Conservation (phyloP, 176 grass and related monocot genomes). For the Musa beccarii region DNA sequence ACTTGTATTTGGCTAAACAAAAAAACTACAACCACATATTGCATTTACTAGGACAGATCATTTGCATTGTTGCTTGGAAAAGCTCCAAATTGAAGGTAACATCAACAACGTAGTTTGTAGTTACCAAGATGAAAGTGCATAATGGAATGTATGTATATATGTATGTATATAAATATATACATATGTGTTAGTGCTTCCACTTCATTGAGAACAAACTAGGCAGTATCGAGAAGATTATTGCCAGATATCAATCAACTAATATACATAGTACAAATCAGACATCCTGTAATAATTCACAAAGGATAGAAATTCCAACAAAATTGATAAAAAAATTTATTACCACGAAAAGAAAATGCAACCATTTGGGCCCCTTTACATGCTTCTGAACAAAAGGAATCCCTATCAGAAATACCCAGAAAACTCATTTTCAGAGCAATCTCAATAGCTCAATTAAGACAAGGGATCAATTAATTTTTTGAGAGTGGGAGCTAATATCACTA, state of each 20-base stretch:
- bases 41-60: too few relatives aligned
- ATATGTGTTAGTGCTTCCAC: neutral
- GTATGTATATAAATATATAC: neutral
- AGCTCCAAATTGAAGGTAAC: too few relatives aligned
- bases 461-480: neutral
- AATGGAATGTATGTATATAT: neutral
- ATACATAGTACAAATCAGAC: neutral
- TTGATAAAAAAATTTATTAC: slow-evolving; percentile 25
- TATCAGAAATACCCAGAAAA: slow-evolving; percentile 6
- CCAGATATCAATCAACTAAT: neutral
- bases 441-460: neutral
- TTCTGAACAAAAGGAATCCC: slow-evolving; percentile 86
- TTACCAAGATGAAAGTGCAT: neutral
- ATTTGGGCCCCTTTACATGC: slow-evolving; percentile 79
- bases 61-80: too few relatives aligned
- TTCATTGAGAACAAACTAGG: neutral
- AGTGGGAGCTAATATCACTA: neutral
- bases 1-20: too few relatives aligned
- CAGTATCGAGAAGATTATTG: neutral
- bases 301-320: neutral
- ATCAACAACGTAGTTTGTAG: too few relatives aligned
- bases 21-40: too few relatives aligned
- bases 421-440: neutral
- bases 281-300: too few relatives aligned
- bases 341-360: slow-evolving; percentile 68